Evolutionary conservation across 148 eudicot species (phyloP), one percentile per base, ranked within the genome.

Genomic region (Fagopyrum tataricum): DNA sequence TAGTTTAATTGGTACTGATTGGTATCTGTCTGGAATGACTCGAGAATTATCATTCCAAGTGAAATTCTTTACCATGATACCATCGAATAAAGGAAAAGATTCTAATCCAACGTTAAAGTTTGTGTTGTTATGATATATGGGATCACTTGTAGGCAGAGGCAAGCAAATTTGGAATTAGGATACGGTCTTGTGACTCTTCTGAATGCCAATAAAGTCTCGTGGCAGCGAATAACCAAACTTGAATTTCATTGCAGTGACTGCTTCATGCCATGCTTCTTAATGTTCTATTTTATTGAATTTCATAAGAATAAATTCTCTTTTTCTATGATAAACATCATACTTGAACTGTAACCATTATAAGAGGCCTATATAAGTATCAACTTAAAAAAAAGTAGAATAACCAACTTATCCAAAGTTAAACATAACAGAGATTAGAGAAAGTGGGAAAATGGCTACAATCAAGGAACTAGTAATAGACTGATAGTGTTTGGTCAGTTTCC

Each of bases 171-270:
- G 69, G 43, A 64, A 39, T 64, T 6, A 64, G 12, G 42, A 37
- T 64, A 31, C 31, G 43, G 8, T 0, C 43, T 31, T 31, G 1
- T 31, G 37, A 31, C 37, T 31, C 37, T 5, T 4, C 68, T 62
- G 37, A 62, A 15, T 26, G 7, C 14, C 43, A 58, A 58, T 58
- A 6, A 20, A 58, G 31, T 18, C 8, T 21, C 24, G 66, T 23
- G 66, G 66, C 66, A 58, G 24, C 18, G 61, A 58, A 55, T 21
- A 55, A 26, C 66, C 66, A 58, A 23, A 58, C 37, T 26, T 37
- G 43, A 37, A 37, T 62, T 42, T 37, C 43, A 31, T 31, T 37
- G 1, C 49, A 31, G 12, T 37, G 42, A 23, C 67, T 39, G 24
- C 37, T 59, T 59, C 37, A 4, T 59, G 67, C 14, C 39, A 59